Conservation (phyloP, 2,329 filamentous ascomycete genomes). For the Trichoderma afroharzianum region DNA sequence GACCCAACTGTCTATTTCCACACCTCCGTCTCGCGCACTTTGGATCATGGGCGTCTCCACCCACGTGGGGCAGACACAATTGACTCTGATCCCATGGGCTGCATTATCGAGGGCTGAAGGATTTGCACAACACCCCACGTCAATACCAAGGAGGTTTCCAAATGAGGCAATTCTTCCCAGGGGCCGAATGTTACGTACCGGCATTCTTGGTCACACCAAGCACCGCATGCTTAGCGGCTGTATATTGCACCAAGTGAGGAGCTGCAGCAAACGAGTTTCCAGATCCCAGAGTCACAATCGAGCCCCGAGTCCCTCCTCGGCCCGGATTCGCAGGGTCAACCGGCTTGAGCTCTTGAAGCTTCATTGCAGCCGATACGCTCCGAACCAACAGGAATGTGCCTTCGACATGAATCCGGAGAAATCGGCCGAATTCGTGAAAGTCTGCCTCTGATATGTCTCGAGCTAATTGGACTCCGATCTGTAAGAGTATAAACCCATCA, state of each 20-base stretch:
- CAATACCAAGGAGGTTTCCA: neutral
- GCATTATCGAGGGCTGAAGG: constrained; percentile 18
- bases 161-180: neutral
- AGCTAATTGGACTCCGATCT: constrained; percentile 13
- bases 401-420: constrained; percentile 17
- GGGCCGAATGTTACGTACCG: constrained; percentile 9
- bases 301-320: constrained; percentile 18
- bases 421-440: constrained; percentile 15
- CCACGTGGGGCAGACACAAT: constrained; percentile 25
- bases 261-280: constrained; percentile 19
- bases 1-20: constrained; percentile 4
- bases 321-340: neutral
- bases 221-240: constrained; percentile 20
- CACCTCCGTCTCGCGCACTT: constrained; percentile 1
- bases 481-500: neutral
- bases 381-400: constrained; percentile 18
- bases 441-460: constrained; percentile 16
- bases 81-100: constrained; percentile 18
- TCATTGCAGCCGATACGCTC: constrained; percentile 15
- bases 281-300: constrained; percentile 20
- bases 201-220: constrained; percentile 19
- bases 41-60: constrained; percentile 20
- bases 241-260: constrained; percentile 18
- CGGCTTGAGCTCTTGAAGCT: constrained; percentile 12
- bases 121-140: neutral